These are phyloP conservation scores for Amanita jacksonii DNA, from an alignment of 768 basidiomycete genomes.

Conservation along the genomic window DNA sequence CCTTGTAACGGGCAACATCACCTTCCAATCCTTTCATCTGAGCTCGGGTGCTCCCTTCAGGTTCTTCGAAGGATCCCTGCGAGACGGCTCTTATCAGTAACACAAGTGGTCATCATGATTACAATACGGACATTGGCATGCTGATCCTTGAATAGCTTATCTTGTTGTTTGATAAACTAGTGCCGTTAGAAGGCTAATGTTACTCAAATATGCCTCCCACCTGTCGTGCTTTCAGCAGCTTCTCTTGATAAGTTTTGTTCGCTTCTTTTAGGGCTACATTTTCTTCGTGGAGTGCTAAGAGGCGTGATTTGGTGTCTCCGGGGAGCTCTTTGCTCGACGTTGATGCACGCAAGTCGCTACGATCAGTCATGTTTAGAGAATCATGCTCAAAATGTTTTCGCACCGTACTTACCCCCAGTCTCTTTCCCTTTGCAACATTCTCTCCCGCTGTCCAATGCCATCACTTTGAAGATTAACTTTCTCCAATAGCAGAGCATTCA, in stretches of 20 bases:
- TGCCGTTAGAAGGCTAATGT: not conserved
- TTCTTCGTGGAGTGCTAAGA: constrained; percentile 72
- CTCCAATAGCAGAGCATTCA: constrained; percentile 78
- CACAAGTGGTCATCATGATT: too few species aligned
- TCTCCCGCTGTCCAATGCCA: constrained; percentile 83
- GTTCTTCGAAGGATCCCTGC: constrained; percentile 57
- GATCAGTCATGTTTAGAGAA: not conserved
- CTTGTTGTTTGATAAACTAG: constrained; percentile 89
- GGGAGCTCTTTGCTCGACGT: constrained; percentile 73
- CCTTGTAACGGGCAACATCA: constrained; percentile 51
- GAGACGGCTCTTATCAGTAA: too few species aligned
- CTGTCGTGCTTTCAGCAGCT: constrained; percentile 69
- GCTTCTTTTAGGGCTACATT: constrained; percentile 64
- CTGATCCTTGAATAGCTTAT: constrained; percentile 80
- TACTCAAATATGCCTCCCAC: constrained; percentile 25
- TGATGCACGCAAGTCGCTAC: constrained; percentile 68
- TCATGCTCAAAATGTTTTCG: not conserved
- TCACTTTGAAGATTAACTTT: constrained; percentile 88
- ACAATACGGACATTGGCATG: constrained; percentile 49
- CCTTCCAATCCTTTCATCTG: constrained; percentile 60
- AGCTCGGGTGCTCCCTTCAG: constrained; percentile 52
- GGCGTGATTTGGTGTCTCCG: constrained; percentile 68
- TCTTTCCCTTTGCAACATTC: constrained; percentile 76
- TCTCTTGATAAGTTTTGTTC: constrained; percentile 60
- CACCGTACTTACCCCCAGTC: constrained; percentile 56